These are phyloP conservation scores for Mucor lusitanicus DNA, from an alignment of 371 early-diverging fungal species.

Conservation along the genomic window DNA sequence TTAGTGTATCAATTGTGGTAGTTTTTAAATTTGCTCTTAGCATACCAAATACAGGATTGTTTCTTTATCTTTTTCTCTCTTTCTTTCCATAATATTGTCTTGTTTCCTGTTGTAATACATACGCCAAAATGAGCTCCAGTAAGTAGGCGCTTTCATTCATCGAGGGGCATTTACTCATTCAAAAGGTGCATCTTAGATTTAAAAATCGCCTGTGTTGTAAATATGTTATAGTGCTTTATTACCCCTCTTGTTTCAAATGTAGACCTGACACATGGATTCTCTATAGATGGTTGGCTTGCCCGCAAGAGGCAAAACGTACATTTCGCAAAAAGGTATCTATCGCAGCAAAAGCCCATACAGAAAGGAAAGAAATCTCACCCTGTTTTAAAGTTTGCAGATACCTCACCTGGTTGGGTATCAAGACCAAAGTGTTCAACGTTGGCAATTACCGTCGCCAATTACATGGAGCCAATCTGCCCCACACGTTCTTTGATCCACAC, in stretches of 20 bases:
- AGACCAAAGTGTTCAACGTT: constrained; percentile 92
- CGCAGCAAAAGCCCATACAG: background rate
- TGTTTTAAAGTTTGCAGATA: constrained; percentile 78
- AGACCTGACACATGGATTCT: background rate
- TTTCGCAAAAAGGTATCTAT: constrained; percentile 85
- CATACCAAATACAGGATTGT: background rate
- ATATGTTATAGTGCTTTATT: constrained; percentile 7
- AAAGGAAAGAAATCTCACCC: background rate
- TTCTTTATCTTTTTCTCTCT: background rate
- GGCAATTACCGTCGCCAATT: constrained; percentile 93
- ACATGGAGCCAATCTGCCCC: constrained; percentile 81
- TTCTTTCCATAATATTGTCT: background rate
- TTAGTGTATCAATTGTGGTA: background rate
- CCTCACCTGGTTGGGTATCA: constrained; percentile 93
- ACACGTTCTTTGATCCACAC: constrained; percentile 91
- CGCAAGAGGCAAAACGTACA: constrained; percentile 90
- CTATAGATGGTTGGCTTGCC: constrained; percentile 83
- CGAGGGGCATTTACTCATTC: background rate
- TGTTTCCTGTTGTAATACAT: background rate
- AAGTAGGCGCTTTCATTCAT: background rate
- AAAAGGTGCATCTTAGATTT: constrained; percentile 38
- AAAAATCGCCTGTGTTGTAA: constrained; percentile 69
- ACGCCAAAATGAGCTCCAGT: constrained; percentile 10
- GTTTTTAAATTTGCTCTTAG: background rate
- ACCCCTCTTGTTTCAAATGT: background rate